phyloP scores from a whole-genome alignment of 306 rosid species.

The Sophora flavescens region DNA sequence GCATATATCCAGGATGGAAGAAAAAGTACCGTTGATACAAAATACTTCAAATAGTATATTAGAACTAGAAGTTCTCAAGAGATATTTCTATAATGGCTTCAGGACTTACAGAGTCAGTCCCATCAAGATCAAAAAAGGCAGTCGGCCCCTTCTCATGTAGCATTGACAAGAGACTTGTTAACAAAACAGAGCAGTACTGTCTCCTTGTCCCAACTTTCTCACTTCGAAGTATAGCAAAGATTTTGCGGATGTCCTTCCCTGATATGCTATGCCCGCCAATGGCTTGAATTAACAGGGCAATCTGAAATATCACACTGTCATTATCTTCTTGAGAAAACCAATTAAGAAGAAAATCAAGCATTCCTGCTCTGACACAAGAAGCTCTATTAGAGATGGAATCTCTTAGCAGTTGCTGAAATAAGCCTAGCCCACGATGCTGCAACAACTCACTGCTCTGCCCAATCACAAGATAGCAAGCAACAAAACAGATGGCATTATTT shows the following conservation, averaged over 20 bases:
- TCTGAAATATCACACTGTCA: constrained; percentile 73
- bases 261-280: constrained; percentile 99
- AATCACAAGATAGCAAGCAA: constrained; percentile 68
- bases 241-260: constrained; percentile 97
- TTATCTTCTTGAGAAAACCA: constrained; percentile 89
- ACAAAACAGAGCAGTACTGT: constrained; percentile 83
- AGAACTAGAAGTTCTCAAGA: constrained; percentile 16
- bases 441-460: constrained; percentile 99
- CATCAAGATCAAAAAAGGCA: constrained; percentile 91
- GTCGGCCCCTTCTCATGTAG: constrained; percentile 96
- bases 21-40: neutral
- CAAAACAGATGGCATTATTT: constrained; percentile 48
- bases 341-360: constrained; percentile 94
- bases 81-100: constrained; percentile 37
- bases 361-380: constrained; percentile 96
- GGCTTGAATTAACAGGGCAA: constrained; percentile 86
- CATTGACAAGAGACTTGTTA: constrained; percentile 87
- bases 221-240: constrained; percentile 90
- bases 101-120: constrained; percentile 85
- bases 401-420: constrained; percentile 82
- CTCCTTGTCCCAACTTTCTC: constrained; percentile 84
- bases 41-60: constrained; percentile 22
- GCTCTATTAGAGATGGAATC: constrained; percentile 96
- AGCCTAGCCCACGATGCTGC: constrained; percentile 79
- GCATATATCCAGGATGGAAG: constrained; percentile 10